Conservation (phyloP, 2,329 filamentous ascomycete species). For the Diatrype stigma region DNA sequence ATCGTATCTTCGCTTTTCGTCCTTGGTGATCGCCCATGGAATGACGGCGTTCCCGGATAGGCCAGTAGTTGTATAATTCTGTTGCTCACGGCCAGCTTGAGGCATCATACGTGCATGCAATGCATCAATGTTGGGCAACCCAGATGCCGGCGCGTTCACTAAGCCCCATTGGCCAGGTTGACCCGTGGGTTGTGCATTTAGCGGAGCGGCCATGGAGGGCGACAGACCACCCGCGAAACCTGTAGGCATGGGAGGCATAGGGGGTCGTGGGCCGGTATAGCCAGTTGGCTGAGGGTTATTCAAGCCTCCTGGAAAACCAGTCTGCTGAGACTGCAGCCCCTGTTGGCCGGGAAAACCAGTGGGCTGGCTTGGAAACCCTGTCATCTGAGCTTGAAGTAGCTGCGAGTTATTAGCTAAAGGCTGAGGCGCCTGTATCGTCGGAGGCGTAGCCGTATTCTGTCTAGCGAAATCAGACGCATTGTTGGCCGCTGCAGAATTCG, state of each 20-base stretch:
- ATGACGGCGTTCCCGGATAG: conserved; percentile 92
- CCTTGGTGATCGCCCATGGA: conserved; percentile 97
- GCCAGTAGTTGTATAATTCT: conserved; percentile 77
- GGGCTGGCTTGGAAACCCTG: conserved; percentile 56
- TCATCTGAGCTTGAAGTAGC: conserved; percentile 62
- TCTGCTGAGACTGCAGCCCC: conserved; percentile 63
- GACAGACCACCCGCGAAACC: conserved; percentile 63
- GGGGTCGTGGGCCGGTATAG: conserved; percentile 74
- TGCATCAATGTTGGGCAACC: conserved; percentile 89
- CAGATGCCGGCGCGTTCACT: conserved; percentile 85
- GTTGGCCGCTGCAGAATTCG: conserved; percentile 46
- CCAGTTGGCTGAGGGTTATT: conserved; percentile 70
- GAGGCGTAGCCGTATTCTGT: conserved; percentile 44
- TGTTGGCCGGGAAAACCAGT: conserved; percentile 55
- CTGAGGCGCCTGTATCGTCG: conserved; percentile 64
- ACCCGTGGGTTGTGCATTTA: conserved; percentile 94
- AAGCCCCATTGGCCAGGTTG: conserved; percentile 96
- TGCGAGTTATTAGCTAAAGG: conserved; percentile 70
- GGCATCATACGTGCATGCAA: conserved; percentile 96
- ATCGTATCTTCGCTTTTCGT: conserved; percentile 96
- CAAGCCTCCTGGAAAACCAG: conserved; percentile 61
- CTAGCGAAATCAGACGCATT: conserved; percentile 70
- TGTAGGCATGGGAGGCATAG: conserved; percentile 77
- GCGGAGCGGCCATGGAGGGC: conserved; percentile 45
- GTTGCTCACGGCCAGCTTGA: conserved; percentile 82